Conservation (phyloP, 2,329 filamentous ascomycete genomes). For the Fusarium miscanthi region DNA sequence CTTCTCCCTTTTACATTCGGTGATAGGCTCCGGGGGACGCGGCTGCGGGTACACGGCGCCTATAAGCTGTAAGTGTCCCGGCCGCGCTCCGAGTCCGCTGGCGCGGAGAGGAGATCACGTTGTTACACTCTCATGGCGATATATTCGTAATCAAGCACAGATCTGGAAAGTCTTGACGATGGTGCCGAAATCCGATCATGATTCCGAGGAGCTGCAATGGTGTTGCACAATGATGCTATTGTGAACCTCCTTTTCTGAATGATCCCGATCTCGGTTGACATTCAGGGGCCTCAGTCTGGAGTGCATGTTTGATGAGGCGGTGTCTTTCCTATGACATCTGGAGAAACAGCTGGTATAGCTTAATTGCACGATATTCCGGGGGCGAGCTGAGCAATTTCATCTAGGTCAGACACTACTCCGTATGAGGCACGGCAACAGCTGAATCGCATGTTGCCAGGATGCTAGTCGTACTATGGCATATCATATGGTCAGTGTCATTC, state of each 20-base stretch:
- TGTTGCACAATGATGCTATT: background rate
- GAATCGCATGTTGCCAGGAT: conserved; percentile 42
- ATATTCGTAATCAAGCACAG: background rate
- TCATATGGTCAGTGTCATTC: conserved; percentile 7
- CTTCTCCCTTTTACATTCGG: background rate
- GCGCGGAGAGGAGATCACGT: conserved; percentile 7
- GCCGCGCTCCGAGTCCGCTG: conserved; percentile 28
- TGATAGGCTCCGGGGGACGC: conserved; percentile 25
- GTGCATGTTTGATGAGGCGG: conserved; percentile 14
- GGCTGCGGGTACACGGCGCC: conserved; percentile 28
- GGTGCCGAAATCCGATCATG: background rate
- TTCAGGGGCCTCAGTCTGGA: conserved; percentile 9
- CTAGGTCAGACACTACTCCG: conserved; percentile 12
- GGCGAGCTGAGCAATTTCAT: conserved; percentile 23
- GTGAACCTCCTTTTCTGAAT: conserved; percentile 10
- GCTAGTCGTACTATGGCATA: conserved; percentile 37
- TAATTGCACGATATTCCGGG: conserved; percentile 28
- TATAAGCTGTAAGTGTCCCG: conserved; percentile 12
- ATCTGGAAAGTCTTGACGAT: background rate
- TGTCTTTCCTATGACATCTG: conserved; percentile 11
- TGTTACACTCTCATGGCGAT: background rate
- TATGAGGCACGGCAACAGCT: conserved; percentile 38
- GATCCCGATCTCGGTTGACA: conserved; percentile 7
- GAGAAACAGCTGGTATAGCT: conserved; percentile 19
- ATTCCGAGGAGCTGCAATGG: background rate